phyloP scores from a whole-genome alignment of 495 filamentous ascomycete species.

The Pseudevernia furfuracea region DNA sequence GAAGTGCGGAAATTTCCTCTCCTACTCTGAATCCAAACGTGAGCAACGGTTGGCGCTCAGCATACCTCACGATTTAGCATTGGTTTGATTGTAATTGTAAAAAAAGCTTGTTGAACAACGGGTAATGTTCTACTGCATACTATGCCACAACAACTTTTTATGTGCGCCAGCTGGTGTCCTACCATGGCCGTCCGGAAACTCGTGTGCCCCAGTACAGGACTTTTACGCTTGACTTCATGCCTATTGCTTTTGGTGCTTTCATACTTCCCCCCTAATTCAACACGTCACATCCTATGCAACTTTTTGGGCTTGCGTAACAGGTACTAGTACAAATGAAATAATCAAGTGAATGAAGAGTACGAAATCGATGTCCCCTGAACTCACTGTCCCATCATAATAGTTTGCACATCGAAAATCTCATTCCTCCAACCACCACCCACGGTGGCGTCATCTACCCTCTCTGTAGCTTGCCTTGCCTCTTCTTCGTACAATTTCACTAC shows the following conservation, averaged over 20 bases:
- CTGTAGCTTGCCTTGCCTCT: slow-evolving; percentile 60
- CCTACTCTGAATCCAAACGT: slow-evolving; percentile 8
- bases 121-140: neutral
- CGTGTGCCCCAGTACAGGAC: neutral
- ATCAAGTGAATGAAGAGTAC: neutral
- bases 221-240: neutral
- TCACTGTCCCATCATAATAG: slow-evolving; percentile 22
- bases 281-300: neutral
- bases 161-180: neutral
- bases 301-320: neutral
- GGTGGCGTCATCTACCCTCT: slow-evolving; percentile 51
- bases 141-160: neutral
- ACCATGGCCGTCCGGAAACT: neutral
- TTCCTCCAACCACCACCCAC: slow-evolving; percentile 62
- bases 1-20: neutral
- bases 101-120: neutral
- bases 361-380: neutral
- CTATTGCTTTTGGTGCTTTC: neutral
- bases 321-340: neutral
- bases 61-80: slow-evolving; percentile 7
- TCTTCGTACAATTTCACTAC: slow-evolving; percentile 81
- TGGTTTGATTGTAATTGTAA: neutral
- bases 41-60: neutral
- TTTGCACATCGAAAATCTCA: slow-evolving; percentile 66
- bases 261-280: neutral